Evolutionary conservation across 2,329 filamentous ascomycete genomes (phyloP).

Genomic region (Fusarium pseudonygamai): DNA sequence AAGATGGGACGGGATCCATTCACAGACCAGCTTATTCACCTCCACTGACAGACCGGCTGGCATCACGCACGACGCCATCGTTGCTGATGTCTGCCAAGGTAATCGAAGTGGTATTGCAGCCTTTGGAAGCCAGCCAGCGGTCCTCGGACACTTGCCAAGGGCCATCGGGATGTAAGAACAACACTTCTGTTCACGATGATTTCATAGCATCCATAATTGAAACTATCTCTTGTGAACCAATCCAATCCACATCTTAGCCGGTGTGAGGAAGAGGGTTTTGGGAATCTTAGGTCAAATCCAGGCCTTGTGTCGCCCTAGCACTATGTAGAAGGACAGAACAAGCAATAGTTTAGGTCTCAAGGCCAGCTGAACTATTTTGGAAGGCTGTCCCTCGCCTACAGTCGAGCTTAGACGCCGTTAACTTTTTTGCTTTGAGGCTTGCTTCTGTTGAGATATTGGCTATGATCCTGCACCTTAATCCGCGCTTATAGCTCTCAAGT

Average conservation of each 20-base stretch:
- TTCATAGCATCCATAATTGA: slow-evolving; percentile 26
- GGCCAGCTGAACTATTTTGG: neutral
- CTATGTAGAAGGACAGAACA: slow-evolving; percentile 1
- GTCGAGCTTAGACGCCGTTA: slow-evolving; percentile 7
- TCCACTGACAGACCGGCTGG: neutral
- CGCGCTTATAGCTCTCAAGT: neutral
- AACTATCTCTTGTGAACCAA: neutral
- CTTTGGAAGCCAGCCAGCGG: neutral
- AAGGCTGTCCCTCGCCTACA: neutral
- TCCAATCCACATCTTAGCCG: neutral
- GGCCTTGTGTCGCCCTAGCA: slow-evolving; percentile 3
- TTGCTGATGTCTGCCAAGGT: slow-evolving; percentile 11
- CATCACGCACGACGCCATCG: neutral
- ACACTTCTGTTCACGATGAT: slow-evolving; percentile 9
- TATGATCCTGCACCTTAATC: neutral
- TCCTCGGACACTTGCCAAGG: slow-evolving; percentile 1
- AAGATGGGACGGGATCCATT: slow-evolving; percentile 1
- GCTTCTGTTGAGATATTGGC: neutral
- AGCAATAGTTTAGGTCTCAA: neutral
- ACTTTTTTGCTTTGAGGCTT: slow-evolving; percentile 7
- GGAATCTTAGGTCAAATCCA: neutral
- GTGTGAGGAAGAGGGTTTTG: slow-evolving; percentile 8
- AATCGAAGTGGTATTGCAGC: neutral
- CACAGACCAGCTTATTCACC: neutral
- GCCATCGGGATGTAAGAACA: slow-evolving; percentile 18